Conservation (phyloP, 2,329 filamentous ascomycete species). For the Beauveria australis region DNA sequence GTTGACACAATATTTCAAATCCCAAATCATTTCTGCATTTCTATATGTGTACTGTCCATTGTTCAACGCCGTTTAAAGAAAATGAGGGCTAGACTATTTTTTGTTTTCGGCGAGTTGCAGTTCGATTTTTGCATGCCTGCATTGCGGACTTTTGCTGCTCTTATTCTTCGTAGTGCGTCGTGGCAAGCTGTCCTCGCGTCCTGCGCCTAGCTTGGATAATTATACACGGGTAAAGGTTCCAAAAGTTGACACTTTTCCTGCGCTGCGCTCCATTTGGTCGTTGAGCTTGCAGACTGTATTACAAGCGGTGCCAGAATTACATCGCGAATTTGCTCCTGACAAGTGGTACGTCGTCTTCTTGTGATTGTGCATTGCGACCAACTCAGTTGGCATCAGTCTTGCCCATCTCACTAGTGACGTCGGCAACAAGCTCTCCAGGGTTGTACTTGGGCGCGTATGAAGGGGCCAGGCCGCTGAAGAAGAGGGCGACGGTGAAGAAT, state of each 20-base stretch:
- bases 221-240: background rate
- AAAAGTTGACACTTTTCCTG: background rate
- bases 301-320: background rate
- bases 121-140: background rate
- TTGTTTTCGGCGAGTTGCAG: background rate
- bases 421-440: constrained; percentile 38
- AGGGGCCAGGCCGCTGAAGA: constrained; percentile 61
- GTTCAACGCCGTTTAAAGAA: constrained; percentile 10
- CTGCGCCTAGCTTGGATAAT: constrained; percentile 6
- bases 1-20: background rate
- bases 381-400: constrained; percentile 19
- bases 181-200: constrained; percentile 5
- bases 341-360: background rate
- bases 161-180: background rate
- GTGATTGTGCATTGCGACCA: background rate
- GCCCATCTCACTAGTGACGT: constrained; percentile 42
- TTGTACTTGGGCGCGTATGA: constrained; percentile 49
- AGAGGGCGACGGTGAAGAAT: constrained; percentile 57
- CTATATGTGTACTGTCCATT: background rate
- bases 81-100: background rate
- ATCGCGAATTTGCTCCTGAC: background rate
- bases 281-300: background rate
- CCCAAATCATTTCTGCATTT: constrained; percentile 3
- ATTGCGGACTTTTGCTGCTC: background rate
- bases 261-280: background rate